phyloP scores from a whole-genome alignment of 495 filamentous ascomycete genomes.

The Evansstolkia leycettana region DNA sequence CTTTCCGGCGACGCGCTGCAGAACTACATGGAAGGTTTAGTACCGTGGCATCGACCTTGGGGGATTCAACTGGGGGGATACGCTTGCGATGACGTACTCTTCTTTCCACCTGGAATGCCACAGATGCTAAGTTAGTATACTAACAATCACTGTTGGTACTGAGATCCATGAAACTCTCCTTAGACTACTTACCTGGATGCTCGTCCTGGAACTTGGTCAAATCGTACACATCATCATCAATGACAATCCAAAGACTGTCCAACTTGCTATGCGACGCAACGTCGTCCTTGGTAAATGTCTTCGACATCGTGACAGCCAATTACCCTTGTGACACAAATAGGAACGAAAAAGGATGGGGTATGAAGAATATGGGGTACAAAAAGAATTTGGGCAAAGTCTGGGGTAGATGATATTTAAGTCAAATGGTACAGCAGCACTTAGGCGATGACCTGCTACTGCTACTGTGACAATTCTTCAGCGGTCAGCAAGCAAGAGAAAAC shows the following conservation, averaged over 20 bases:
- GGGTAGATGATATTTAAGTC: too few relatives aligned
- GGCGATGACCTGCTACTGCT: too few relatives aligned
- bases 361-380: background rate
- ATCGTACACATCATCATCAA: constrained; percentile 96
- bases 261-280: constrained; percentile 84
- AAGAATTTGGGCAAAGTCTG: constrained; percentile 1
- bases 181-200: constrained; percentile 55
- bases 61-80: background rate
- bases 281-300: constrained; percentile 71
- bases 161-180: too few relatives aligned
- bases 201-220: constrained; percentile 89
- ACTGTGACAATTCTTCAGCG: too few relatives aligned
- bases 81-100: constrained; percentile 45
- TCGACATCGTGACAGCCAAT: constrained; percentile 60
- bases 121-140: constrained; percentile 11
- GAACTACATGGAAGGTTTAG: constrained; percentile 38
- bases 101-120: constrained; percentile 70
- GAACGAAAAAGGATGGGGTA: background rate
- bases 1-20: constrained; percentile 86
- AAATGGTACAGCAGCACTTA: too few relatives aligned
- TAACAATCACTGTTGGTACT: too few relatives aligned
- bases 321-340: too few relatives aligned
- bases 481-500: too few relatives aligned
- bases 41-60: constrained; percentile 3
- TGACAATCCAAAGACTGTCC: constrained; percentile 75